Evolutionary conservation across 164 flowering plant species (phyloP), one percentile per base, ranked within the genome.

Genomic region (Euptelea pleiosperma): DNA sequence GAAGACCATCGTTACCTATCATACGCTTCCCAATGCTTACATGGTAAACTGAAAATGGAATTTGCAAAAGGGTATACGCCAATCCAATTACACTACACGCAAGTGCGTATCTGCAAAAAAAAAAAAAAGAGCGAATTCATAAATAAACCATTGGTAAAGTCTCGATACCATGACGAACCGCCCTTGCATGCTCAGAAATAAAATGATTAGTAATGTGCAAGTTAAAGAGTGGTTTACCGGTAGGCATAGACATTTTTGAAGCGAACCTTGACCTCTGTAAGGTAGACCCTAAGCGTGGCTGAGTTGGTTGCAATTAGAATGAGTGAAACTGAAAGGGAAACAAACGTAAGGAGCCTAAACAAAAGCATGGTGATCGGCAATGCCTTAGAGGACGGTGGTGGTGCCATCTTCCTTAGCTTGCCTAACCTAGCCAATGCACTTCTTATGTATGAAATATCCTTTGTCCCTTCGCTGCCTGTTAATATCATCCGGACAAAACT

Each of bases 31-130:
- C 51, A 0, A 37, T 30, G 58, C 57, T 42, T 8, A 61, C 57
- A 24, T 29, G 29, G 57, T 61, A 61, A 9, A 61, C 29, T 1
- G 50, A 39, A 30, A 61, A 52, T 7, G 65, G 65, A 30, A 61
- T 52, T 22, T 61, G 65, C 19, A 51, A 19, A 6, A 61, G 57
- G 6, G 57, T 52, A 42, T 61, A 61, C 28, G 50, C 57, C 14
- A 36, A 52, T 19, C 49, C 57, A 19, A 61, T 40, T 52, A 52
- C 57, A 14, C 26, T 19, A 0, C 41, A 35, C 2, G 65, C 30
- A 31, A 61, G 30, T 33, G 25, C 40, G 21, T 61, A 61, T 28
- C 64, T 61, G 46, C 40, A 51, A 47, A 35, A 36, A 18, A 28
- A 30, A 61, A 35, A 22, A 36, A 37, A 28, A 28, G 34, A 39